phyloP scores from a whole-genome alignment of 163 green algal species.

The Chlamydomonas reinhardtii region DNA sequence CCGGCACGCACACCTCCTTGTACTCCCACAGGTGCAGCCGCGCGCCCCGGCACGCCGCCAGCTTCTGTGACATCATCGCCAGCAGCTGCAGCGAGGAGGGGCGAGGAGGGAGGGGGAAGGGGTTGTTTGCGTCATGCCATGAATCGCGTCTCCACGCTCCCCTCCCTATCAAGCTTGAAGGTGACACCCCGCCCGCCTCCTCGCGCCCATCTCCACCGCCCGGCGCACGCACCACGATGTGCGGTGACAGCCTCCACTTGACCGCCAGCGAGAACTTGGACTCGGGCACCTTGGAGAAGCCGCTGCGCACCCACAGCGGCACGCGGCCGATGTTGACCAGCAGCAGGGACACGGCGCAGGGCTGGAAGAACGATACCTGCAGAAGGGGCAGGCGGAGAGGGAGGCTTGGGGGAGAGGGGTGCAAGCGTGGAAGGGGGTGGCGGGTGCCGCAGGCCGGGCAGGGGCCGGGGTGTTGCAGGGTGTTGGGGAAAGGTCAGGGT shows the following conservation, averaged over 20 bases:
- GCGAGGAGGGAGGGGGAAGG: too few relatives aligned
- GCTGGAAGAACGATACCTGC: too few relatives aligned
- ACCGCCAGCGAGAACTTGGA: neutral
- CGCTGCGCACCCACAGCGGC: slow-evolving; percentile 1
- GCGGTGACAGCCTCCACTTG: too few relatives aligned
- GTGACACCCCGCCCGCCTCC: neutral
- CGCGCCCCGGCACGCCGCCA: neutral
- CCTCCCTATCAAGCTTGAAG: too few relatives aligned
- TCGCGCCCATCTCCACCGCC: neutral
- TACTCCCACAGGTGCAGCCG: neutral
- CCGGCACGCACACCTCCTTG: slow-evolving; percentile 10
- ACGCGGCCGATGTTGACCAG: neutral
- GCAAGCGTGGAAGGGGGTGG: neutral
- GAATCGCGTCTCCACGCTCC: too few relatives aligned
- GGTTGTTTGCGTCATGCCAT: too few relatives aligned
- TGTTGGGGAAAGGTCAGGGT: too few relatives aligned
- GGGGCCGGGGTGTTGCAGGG: too few relatives aligned
- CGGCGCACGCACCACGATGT: too few relatives aligned
- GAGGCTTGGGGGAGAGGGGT: neutral
- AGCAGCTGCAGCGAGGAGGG: neutral
- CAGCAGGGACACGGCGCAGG: neutral
- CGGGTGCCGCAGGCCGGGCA: too few relatives aligned
- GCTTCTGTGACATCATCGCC: neutral
- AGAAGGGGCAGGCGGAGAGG: too few relatives aligned
- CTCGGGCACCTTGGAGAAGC: neutral